Conservation (phyloP, 176 grass and related monocot genomes). For the Aegilops bicornis region DNA sequence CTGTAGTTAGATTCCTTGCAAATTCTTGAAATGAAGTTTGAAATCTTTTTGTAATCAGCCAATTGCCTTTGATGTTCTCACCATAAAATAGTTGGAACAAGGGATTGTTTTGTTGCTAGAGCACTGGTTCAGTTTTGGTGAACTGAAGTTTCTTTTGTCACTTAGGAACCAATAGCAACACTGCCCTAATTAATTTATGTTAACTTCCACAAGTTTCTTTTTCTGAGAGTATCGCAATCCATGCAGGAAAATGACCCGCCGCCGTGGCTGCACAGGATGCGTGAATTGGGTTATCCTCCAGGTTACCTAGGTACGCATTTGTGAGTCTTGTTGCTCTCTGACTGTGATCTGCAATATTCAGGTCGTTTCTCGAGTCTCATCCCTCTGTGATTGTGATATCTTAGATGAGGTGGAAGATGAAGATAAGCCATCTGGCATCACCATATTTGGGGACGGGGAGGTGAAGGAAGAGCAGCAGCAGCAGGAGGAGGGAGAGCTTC, state of each 20-base stretch:
- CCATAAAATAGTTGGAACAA: not conserved
- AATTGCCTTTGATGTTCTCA: not conserved
- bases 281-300: slow-evolving; percentile 93
- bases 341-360: not conserved
- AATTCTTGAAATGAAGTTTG: not conserved
- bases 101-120: not conserved
- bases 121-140: not conserved
- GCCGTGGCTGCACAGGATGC: slow-evolving; percentile 94
- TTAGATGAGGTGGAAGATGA: slow-evolving; percentile 73
- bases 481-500: slow-evolving; percentile 77
- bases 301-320: slow-evolving; percentile 80
- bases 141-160: not conserved
- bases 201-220: not conserved
- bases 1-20: not conserved
- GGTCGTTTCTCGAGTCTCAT: slow-evolving; percentile 18
- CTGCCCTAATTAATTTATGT: not conserved
- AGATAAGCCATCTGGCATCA: slow-evolving; percentile 90
- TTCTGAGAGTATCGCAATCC: slow-evolving; percentile 9
- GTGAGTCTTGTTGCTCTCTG: too few relatives aligned
- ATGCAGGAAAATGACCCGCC: slow-evolving; percentile 90
- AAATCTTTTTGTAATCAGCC: not conserved
- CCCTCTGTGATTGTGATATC: slow-evolving; percentile 3
- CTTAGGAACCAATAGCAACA: not conserved
- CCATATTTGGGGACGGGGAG: slow-evolving; percentile 73
- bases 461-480: slow-evolving; percentile 42